A percentile compares a stretch with the other conserved stretches of the same genome.
Conservation (phyloP, 139 green algal genomes). For the Chlamydomonas sp. region DNA sequence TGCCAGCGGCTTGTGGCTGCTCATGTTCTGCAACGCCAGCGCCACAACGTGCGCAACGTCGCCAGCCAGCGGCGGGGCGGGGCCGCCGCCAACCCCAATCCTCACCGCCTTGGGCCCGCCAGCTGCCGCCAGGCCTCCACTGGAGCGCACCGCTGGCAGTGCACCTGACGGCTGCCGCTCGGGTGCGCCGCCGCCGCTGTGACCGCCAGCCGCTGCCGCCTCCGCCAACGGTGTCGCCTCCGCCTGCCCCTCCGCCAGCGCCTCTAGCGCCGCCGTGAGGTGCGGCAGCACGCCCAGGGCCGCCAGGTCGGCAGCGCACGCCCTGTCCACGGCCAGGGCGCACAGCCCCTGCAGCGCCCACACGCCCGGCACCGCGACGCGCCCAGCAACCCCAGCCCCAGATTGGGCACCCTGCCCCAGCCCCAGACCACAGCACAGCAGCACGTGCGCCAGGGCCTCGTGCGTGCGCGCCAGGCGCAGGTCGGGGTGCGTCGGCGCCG, state of each 20-base stretch:
- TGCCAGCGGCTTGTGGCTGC: slow-evolving; percentile 6
- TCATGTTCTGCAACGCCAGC: slow-evolving; percentile 19
- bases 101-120: background rate
- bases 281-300: slow-evolving; percentile 3
- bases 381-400: too few species aligned
- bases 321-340: background rate
- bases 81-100: too few species aligned
- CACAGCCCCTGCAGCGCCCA: slow-evolving; percentile 22
- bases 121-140: background rate
- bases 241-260: background rate
- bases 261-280: background rate
- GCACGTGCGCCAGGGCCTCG: slow-evolving; percentile 26
- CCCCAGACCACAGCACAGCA: slow-evolving; percentile 1
- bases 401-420: background rate
- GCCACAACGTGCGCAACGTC: slow-evolving; percentile 26
- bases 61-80: too few species aligned
- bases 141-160: background rate
- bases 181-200: background rate
- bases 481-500: background rate
- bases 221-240: background rate
- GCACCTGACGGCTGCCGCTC: background rate
- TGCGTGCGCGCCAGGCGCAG: slow-evolving; percentile 5
- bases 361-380: background rate
- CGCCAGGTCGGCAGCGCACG: slow-evolving; percentile 9
- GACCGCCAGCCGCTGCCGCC: background rate